A percentile compares a stretch with the other conserved stretches of the same genome.
Conservation (phyloP, 208 protist genomes). For the Entamoeba moshkovskii region DNA sequence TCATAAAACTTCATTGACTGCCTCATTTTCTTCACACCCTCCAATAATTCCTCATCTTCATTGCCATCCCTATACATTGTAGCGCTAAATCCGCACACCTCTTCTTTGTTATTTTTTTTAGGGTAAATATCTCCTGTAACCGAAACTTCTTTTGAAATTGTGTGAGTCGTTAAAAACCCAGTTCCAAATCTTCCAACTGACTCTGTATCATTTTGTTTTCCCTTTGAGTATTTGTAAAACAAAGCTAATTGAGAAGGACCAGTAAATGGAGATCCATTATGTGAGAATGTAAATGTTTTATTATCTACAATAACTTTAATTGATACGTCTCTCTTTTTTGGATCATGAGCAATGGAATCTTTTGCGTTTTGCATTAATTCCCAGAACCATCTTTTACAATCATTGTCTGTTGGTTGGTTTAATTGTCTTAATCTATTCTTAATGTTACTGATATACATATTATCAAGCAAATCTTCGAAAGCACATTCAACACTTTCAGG, state of each 20-base stretch:
- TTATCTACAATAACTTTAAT: neutral
- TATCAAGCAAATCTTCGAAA: neutral
- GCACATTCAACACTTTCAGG: neutral
- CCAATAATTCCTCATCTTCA: neutral
- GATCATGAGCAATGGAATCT: neutral
- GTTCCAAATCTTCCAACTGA: neutral
- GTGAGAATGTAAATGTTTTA: neutral
- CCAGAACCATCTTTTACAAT: neutral
- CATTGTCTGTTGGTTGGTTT: neutral
- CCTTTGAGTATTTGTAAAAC: neutral
- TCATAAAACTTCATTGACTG: neutral
- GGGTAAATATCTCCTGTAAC: neutral
- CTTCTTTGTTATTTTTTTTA: neutral
- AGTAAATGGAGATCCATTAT: neutral
- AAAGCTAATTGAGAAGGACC: neutral
- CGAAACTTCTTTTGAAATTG: neutral
- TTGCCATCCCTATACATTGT: neutral
- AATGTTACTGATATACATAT: neutral
- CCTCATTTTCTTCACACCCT: neutral
- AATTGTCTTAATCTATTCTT: neutral
- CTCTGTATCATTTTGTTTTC: neutral
- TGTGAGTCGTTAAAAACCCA: neutral
- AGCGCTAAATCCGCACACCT: neutral
- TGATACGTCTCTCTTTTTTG: neutral
- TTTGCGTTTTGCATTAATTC: neutral